Evolutionary conservation across 1,284 basidiomycete species (phyloP).

Genomic region (Pholiota adiposa): DNA sequence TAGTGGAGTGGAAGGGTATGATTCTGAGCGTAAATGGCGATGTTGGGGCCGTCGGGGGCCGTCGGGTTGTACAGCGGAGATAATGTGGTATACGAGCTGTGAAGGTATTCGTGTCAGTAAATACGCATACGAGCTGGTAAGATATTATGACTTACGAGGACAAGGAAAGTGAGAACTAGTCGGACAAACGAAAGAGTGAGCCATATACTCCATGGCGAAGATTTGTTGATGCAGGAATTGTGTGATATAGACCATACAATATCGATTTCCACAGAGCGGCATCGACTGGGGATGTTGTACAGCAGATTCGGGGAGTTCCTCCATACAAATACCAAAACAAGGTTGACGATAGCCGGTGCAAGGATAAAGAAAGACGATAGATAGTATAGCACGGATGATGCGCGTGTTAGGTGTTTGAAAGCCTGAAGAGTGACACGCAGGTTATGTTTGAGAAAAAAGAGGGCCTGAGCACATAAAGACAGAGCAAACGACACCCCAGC

Average conservation of each 20-base stretch:
- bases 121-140: background rate
- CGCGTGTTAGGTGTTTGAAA: constrained; percentile 29
- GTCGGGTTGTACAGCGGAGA: constrained; percentile 25
- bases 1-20: constrained; percentile 27
- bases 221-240: constrained; percentile 34
- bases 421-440: constrained; percentile 38
- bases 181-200: constrained; percentile 53
- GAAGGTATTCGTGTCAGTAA: constrained; percentile 1
- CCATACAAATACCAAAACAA: constrained; percentile 58
- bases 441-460: constrained; percentile 46
- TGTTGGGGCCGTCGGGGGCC: constrained; percentile 20
- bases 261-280: constrained; percentile 63
- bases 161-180: constrained; percentile 49
- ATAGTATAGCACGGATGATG: constrained; percentile 40
- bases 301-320: constrained; percentile 38
- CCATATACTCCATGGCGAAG: constrained; percentile 55
- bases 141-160: constrained; percentile 49
- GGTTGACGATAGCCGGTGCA: constrained; percentile 54
- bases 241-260: constrained; percentile 56
- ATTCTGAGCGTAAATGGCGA: constrained; percentile 27
- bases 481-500: constrained; percentile 63
- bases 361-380: constrained; percentile 53
- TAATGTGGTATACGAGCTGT: constrained; percentile 32
- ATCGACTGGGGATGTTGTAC: constrained; percentile 49
- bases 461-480: constrained; percentile 45